Percentiles rank a stretch among this genome's conserved stretches.
Evolutionary conservation across 352 stramenopile species (phyloP).

Genomic region (Phytophthora melonis): DNA sequence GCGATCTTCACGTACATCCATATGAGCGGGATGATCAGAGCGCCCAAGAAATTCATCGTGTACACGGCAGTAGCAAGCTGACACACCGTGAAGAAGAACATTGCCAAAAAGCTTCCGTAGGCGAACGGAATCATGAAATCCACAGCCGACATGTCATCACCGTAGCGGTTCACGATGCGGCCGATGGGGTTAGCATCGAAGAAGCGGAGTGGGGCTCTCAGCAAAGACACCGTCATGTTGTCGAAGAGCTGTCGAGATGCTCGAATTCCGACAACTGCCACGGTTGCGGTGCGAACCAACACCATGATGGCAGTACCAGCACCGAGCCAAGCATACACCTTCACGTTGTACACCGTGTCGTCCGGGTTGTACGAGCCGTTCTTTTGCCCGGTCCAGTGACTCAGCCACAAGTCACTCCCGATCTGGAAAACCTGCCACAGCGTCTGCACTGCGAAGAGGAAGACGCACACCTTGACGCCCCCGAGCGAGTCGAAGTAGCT

Average conservation of each 20-base stretch:
- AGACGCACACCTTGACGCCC: slow-evolving; percentile 33
- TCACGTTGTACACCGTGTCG: slow-evolving; percentile 36
- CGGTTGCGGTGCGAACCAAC: slow-evolving; percentile 33
- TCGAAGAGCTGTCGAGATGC: slow-evolving; percentile 81
- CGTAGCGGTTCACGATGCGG: slow-evolving; percentile 91
- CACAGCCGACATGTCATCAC: slow-evolving; percentile 89
- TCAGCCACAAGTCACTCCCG: slow-evolving; percentile 46
- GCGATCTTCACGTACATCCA: slow-evolving; percentile 74
- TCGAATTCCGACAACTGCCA: slow-evolving; percentile 51
- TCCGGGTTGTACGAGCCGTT: slow-evolving; percentile 26
- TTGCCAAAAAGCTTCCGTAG: slow-evolving; percentile 52
- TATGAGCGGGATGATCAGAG: slow-evolving; percentile 82
- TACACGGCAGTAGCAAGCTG: slow-evolving; percentile 79
- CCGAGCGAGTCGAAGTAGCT: slow-evolving; percentile 54
- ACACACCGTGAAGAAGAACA: slow-evolving; percentile 76
- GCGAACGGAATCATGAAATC: slow-evolving; percentile 75
- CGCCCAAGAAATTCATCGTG: slow-evolving; percentile 76
- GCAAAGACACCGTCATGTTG: slow-evolving; percentile 80
- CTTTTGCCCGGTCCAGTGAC: slow-evolving; percentile 50
- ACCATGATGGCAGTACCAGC: slow-evolving; percentile 44
- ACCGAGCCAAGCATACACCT: slow-evolving; percentile 45
- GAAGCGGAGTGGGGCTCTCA: slow-evolving; percentile 90
- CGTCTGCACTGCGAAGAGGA: slow-evolving; percentile 30
- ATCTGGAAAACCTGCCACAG: slow-evolving; percentile 53
- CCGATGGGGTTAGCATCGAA: slow-evolving; percentile 93